Percentiles rank a stretch among this genome's conserved stretches.
Conservation (phyloP, 2,329 filamentous ascomycete genomes). For the Gnomoniopsis smithogilvyi region DNA sequence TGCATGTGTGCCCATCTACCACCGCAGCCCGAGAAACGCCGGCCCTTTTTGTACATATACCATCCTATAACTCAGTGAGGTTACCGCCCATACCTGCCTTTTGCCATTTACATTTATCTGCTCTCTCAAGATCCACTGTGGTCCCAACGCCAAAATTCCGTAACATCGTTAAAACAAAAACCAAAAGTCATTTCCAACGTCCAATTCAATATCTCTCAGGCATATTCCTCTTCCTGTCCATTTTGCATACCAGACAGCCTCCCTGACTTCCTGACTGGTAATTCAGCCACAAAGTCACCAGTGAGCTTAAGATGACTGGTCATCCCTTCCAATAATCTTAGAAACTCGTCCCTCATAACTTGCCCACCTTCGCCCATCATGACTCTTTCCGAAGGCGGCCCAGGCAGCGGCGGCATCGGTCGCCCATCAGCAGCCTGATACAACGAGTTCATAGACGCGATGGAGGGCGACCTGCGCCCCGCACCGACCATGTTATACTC, state of each 20-base stretch:
- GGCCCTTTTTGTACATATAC: not conserved
- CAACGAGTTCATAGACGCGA: slow-evolving; percentile 11
- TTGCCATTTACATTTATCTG: no score
- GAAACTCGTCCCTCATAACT: slow-evolving; percentile 30
- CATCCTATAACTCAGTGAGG: no score
- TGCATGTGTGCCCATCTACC: no score
- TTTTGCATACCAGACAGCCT: slow-evolving; percentile 18
- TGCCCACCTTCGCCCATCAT: slow-evolving; percentile 37
- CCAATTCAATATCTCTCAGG: not conserved
- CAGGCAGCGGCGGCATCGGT: slow-evolving; percentile 35
- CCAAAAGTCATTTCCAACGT: not conserved
- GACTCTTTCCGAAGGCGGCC: slow-evolving; percentile 46
- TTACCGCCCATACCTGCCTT: no score
- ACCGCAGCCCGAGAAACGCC: not conserved
- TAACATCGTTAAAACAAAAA: no score
- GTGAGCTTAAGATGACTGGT: slow-evolving; percentile 31
- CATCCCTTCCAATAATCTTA: slow-evolving; percentile 31
- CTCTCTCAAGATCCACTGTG: no score
- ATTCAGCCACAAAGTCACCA: slow-evolving; percentile 25
- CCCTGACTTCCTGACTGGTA: slow-evolving; percentile 23
- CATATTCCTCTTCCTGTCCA: not conserved
- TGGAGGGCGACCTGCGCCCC: slow-evolving; percentile 5
- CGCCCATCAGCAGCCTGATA: slow-evolving; percentile 20
- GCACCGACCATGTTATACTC: slow-evolving; percentile 17
- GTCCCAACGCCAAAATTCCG: not conserved